Percentiles rank a stretch among this genome's conserved stretches.
These are phyloP conservation scores for Nannochloris sp. DNA, from an alignment of 139 green algal genomes.

Conservation along the genomic window DNA sequence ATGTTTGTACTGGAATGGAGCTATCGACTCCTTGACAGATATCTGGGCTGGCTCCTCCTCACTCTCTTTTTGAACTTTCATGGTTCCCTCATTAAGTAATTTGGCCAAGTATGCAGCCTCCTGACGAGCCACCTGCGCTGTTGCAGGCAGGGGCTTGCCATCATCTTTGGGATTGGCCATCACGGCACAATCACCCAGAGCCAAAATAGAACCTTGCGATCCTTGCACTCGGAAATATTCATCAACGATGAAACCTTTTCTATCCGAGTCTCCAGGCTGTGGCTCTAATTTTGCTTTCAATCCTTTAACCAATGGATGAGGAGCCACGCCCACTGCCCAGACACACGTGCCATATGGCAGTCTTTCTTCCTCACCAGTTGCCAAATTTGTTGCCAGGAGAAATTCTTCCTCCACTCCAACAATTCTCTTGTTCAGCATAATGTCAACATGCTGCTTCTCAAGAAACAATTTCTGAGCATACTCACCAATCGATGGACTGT, in stretches of 20 bases:
- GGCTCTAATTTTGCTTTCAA: conserved; percentile 32
- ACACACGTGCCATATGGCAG: conserved; percentile 78
- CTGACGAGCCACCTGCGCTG: conserved; percentile 90
- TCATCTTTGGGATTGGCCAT: conserved; percentile 35
- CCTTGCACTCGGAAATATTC: background rate
- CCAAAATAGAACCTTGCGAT: conserved; percentile 43
- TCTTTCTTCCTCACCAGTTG: conserved; percentile 3
- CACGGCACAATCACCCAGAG: conserved; percentile 73
- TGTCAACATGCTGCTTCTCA: conserved; percentile 55
- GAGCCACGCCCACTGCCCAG: conserved; percentile 81
- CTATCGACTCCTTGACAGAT: too few relatives aligned
- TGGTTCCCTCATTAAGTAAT: conserved; percentile 44
- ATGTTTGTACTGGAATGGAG: too few relatives aligned
- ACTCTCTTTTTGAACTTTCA: background rate
- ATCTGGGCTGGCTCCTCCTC: too few relatives aligned
- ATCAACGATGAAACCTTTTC: too few relatives aligned
- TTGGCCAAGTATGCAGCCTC: conserved; percentile 78
- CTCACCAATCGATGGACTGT: conserved; percentile 27
- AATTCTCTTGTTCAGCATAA: conserved; percentile 52
- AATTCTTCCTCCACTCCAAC: conserved; percentile 41
- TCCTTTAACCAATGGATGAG: conserved; percentile 73
- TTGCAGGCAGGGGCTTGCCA: conserved; percentile 64
- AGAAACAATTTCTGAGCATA: conserved; percentile 50
- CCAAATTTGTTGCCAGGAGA: conserved; percentile 34
- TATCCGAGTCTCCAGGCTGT: background rate